phyloP scores from a whole-genome alignment of 73 alveolate genomes.

The Durusdinium trenchii region DNA sequence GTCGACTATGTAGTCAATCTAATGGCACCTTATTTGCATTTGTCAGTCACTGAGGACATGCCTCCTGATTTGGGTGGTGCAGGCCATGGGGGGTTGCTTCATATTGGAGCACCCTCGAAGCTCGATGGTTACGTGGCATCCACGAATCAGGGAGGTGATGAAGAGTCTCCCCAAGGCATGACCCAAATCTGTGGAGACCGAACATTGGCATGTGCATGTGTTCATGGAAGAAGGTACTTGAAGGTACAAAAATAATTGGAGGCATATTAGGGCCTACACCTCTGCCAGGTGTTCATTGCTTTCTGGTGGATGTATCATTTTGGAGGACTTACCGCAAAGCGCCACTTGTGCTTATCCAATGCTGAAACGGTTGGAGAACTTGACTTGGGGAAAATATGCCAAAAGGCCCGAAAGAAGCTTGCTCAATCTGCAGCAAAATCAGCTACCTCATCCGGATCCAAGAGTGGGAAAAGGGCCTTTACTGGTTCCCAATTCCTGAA shows the following conservation, averaged over 20 bases:
- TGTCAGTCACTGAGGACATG: background rate
- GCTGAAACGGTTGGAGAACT: background rate
- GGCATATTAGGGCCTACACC: background rate
- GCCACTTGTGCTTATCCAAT: background rate
- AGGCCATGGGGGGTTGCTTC: constrained; percentile 8
- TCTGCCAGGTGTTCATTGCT: background rate
- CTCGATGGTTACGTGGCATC: background rate
- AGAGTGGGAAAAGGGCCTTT: background rate
- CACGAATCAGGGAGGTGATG: background rate
- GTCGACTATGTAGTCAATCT: background rate
- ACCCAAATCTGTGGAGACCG: background rate
- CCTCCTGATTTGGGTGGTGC: constrained; percentile 12
- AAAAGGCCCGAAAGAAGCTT: background rate
- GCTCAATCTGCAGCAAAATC: background rate
- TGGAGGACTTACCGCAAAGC: background rate
- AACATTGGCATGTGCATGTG: background rate
- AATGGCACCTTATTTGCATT: background rate
- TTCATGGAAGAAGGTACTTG: background rate
- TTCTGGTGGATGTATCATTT: background rate
- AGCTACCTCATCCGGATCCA: background rate
- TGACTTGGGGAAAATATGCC: background rate
- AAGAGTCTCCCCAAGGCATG: constrained; percentile 18
- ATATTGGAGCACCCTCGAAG: background rate
- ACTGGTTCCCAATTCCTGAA: background rate
- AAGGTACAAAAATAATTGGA: background rate